Base-by-base conservation (phyloP, 495 filamentous ascomycete genomes). In the Neurospora sp. region DNA sequence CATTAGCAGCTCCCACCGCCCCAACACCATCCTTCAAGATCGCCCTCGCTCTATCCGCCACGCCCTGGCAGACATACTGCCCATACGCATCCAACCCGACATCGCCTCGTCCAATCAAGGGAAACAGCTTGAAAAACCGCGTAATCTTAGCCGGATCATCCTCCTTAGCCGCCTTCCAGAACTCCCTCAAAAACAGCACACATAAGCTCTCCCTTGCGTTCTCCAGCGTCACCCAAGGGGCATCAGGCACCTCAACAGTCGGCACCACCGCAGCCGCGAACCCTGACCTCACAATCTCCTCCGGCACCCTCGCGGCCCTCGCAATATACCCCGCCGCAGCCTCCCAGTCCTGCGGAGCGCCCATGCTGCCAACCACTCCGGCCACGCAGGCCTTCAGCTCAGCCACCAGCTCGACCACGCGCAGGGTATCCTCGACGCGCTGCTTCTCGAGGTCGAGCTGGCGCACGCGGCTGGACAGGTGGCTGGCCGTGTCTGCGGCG, bases 341-440 rank as follows among this genome's bases (percentile, higher is more conserved):
- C 83, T 99, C 96, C 96, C 96, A 99, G 82, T 98, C 96, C 81
- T 99, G 96, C 46, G 96, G 92, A 3, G 94, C 96, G 14, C 96
- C 96, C 96, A 99, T 98, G 48, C 92, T 94, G 20, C 93, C 94
- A 16, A 93, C 89, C 37, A 98, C 94, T n/a, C 96, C 96, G 23
- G 97, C 88, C 48, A 98, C 93, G 78, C 96, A 99, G 8, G 94
- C 90, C 81, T 98, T 98, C 69, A 99, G 91, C 83, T 99, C 96
- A 9, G 93, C 90, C 6, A 99, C 96, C 80, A 97, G 94, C 78
- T 98, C 95, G 5, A 98, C 96, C 31, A 99, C 94, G 42, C 91
- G 90, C 69, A 99, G 83, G 8, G 96, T 98, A 35, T 92, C 90
- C 76, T 94, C 92, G 9, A 98, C 96, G 39, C 93, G 88, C 12